Evolutionary conservation across 257 asterid genomes (phyloP), one percentile per base, ranked within the genome.

Genomic region (Voacanga thouarsii): DNA sequence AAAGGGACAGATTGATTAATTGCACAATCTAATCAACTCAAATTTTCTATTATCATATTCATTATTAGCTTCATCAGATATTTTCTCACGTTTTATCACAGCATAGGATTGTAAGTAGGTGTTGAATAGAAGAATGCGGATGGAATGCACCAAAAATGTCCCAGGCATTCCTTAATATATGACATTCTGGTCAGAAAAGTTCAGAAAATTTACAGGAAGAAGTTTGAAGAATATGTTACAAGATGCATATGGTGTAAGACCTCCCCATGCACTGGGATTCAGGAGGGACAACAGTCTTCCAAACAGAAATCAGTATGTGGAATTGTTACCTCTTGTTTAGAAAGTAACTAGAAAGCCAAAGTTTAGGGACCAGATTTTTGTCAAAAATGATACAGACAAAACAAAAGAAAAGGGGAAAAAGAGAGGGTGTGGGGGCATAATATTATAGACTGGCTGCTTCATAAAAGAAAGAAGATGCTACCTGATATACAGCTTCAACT

Each of bases 401-500:
- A 53, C 67, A 37, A 21, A 7, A 24, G 12, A 53, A 33, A n/a
- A 26, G 59, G 26, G 64, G 15, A 51, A 45, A 12, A 66, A 12
- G 7, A 6, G 41, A 5, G 74, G 5, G 26, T 26, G 41, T 21
- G 21, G 19, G 30, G 69, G n/a, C 3, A 41, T 18, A 26, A 57
- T 24, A 43, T 37, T 12, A 56, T 23, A 28, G 44, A 43, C 41
- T 23, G 45, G 33, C 16, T 79, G 19, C 65, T 33, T 50, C 72
- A 72, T 43, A 33, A 53, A 37, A 74, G 66, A 53, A 65, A 73
- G 64, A 67, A 49, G 5, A 45, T 26, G 72, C 80, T 89, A 94
- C 99, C 99, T 95, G 99, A 86, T 95, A 95, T 68, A 95, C 86
- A 75, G 97, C 97, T 83, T 95, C 99, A 77, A 89, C 98, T 78